Conservation (phyloP, 202 grass and related monocot species). For the Digitaria exilis region DNA sequence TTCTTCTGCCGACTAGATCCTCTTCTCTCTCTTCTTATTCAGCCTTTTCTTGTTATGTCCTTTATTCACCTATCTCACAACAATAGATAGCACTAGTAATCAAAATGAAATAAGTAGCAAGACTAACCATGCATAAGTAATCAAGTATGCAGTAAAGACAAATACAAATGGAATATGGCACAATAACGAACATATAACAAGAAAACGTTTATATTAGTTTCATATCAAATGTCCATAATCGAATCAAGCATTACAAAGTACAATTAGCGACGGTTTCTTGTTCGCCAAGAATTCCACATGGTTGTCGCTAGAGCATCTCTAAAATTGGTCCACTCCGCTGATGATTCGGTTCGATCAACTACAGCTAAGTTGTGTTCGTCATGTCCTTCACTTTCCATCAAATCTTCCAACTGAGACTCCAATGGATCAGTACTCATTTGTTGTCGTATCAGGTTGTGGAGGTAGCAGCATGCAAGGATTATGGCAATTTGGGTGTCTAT, state of each 20-base stretch:
- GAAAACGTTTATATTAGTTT: not conserved
- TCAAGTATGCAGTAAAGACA: not conserved
- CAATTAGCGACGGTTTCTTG: not conserved
- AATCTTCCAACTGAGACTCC: not conserved
- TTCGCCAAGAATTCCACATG: not conserved
- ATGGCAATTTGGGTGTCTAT: not conserved
- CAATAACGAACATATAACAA: not conserved
- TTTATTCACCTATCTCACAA: not conserved
- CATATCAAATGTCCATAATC: not conserved
- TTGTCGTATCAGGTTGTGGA: not conserved
- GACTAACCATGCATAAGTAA: not conserved
- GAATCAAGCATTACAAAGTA: not conserved
- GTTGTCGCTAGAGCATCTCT: not conserved
- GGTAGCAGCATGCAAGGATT: not conserved
- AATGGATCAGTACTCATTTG: not conserved
- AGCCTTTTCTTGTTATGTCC: not conserved
- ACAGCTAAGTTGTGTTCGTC: too few relatives aligned
- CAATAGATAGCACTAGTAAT: not conserved
- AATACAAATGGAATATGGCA: not conserved
- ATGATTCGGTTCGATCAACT: not conserved
- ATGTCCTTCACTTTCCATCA: not conserved
- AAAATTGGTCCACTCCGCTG: not conserved
- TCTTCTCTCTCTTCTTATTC: conserved; percentile 14
- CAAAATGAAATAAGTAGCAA: not conserved
- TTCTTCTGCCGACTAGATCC: not conserved